Base-by-base conservation (phyloP, 805 yeast genomes). In the Lipomyces starkeyi region DNA sequence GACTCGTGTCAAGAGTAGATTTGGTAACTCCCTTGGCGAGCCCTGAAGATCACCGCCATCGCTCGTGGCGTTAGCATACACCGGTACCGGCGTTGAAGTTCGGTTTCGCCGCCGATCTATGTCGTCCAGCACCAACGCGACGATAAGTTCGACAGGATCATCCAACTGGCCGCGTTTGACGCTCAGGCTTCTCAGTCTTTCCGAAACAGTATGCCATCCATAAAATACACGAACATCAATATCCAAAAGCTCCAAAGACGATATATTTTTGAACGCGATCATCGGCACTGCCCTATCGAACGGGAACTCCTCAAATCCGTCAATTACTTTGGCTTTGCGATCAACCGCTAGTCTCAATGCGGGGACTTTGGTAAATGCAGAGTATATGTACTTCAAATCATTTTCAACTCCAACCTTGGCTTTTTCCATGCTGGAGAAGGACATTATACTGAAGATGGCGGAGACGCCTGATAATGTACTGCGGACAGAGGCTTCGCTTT, bases 221-320 rank as follows among this genome's bases (percentile, higher is more conserved):
- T 81, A 87, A 9, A 88, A 80, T 69, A 87, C 89, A 68, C 87
- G 86, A 22, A 90, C 88, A 69, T 87, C 90, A 67, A 86, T 80
- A 66, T 87, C 89, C 34, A 81, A 80, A 2, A 88, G 76, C 74
- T 88, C 91, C 58, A 88, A 78, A 25, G 88, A 89, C 60, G 87
- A 85, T 59, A 88, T 77, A 74, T 87, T 88, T 69, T 86, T 87
- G 76, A 88, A 88, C 76, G 86, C 81, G 53, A 79, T 79, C n/a
- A 88, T 75, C 2, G 91, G 91, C 8, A 88, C 88, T 3, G 89
- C 83, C 2, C 91, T 87, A 73, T 88, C 91, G 75, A 88, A 87
- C 0, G 91, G 91, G 74, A 85, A 88, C 74, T 88, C 91, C 73
- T 88, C 90, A 75, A 87, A 88, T 2, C 88, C 87, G 61, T 81